Evolutionary conservation across 768 basidiomycete species (phyloP), one percentile per base, ranked within the genome.

Genomic region (Mycena venus): DNA sequence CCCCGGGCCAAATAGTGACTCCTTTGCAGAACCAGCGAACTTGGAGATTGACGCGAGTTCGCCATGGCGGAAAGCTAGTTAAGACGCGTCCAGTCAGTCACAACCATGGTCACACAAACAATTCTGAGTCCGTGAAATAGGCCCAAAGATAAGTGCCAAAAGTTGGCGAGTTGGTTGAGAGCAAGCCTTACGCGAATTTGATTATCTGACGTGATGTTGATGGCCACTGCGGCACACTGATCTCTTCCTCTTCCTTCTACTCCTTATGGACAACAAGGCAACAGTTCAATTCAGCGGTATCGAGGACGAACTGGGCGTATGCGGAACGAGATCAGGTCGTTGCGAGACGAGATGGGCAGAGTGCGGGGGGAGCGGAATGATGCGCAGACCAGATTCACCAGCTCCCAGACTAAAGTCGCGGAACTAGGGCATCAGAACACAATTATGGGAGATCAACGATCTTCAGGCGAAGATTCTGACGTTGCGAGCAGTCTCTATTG

Each of bases 291-390:
- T 25, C 8, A 4, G 14, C 10, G 29, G 15, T 3, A 36, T 44
- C 2, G 51, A 42, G 27, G 71, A 61, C 4, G 72, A 74, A 53
- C 29, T 70, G 7, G 17, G 29, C 60, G 47, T 8, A 21, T 59
- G 1, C 42, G 42, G 2, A 27, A 15, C 17, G 67, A 68, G 12
- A 74, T 44, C 31, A 38, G 64, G 60, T 19, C 36, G 12, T 55
- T 73, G 7, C 59, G 44, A 14, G 73, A n/a, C n/a, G 62, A 58
- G 21, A 31, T 29, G 27, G 68, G 70, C 4, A 58, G 68, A n/a
- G 23, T 70, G 1, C 66, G 61, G 21, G 27, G 32, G 38, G 61
- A 69, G 17, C 21, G 72, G 7, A 65, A 73, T 40, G 58, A 60
- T n/a, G 65, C 73, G 2, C 61, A 68, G 32, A n/a, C 21, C 1